These are phyloP conservation scores for Caloboletus inedulis DNA, from an alignment of 1,284 basidiomycete genomes.

Conservation along the genomic window DNA sequence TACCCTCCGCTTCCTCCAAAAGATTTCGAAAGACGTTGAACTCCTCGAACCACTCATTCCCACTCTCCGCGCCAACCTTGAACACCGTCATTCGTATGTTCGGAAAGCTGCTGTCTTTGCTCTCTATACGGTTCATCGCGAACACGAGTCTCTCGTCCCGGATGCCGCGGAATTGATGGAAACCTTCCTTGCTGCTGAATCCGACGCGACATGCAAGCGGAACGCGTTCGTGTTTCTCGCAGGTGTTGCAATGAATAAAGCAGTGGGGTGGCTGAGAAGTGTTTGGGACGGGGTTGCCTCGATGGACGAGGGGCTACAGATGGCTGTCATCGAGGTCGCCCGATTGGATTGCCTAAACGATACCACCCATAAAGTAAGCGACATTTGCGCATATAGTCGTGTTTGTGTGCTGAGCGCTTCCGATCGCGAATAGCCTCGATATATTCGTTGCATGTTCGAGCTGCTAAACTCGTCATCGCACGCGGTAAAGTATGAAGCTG, in stretches of 20 bases:
- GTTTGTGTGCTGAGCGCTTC: conserved; percentile 13
- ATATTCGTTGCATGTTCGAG: conserved; percentile 94
- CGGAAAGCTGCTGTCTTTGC: conserved; percentile 99
- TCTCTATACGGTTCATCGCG: conserved; percentile 90
- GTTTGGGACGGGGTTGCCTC: conserved; percentile 82
- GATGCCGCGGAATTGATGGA: conserved; percentile 97
- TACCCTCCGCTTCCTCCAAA: conserved; percentile 94
- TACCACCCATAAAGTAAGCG: conserved; percentile 70
- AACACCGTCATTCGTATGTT: conserved; percentile 98
- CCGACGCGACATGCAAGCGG: conserved; percentile 94
- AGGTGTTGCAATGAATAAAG: conserved; percentile 85
- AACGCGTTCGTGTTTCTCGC: conserved; percentile 97
- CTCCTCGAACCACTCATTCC: conserved; percentile 96
- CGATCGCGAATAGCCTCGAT: conserved; percentile 61
- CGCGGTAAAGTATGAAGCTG: conserved; percentile 98
- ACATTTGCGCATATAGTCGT: conserved; percentile 1
- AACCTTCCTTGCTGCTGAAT: conserved; percentile 96
- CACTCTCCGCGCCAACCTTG: conserved; percentile 89
- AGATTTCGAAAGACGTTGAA: conserved; percentile 91
- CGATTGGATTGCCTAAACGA: conserved; percentile 88
- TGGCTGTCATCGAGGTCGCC: conserved; percentile 95
- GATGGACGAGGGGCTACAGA: conserved; percentile 94
- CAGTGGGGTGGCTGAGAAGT: conserved; percentile 87
- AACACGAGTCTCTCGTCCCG: conserved; percentile 93
- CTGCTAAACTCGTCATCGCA: conserved; percentile 90